Conservation (phyloP, 2,329 filamentous ascomycete genomes). For the Thermomyces lanuginosus region DNA sequence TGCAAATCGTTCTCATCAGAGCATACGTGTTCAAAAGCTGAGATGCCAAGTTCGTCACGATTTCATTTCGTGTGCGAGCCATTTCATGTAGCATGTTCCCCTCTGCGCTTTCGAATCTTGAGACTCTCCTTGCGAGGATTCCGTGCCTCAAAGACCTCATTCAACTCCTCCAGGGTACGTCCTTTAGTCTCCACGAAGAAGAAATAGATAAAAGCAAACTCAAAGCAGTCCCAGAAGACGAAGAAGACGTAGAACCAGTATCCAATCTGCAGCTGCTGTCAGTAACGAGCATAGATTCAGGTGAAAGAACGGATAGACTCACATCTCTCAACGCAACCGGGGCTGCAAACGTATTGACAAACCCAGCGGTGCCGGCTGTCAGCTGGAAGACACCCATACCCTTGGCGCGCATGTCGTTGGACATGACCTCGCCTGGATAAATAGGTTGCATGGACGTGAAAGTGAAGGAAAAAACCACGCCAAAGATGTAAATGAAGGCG, state of each 20-base stretch:
- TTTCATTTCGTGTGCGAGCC: no score
- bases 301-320: conserved; percentile 6
- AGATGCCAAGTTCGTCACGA: no score
- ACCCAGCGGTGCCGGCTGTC: conserved; percentile 11
- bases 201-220: conserved; percentile 16
- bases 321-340: conserved; percentile 15
- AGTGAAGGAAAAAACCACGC: conserved; percentile 28
- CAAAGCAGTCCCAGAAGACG: conserved; percentile 14
- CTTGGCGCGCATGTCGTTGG: conserved; percentile 6
- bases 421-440: conserved; percentile 4
- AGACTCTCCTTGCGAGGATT: conserved; percentile 9
- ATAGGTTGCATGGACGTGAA: conserved; percentile 17
- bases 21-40: no score
- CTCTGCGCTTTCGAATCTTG: no score
- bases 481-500: conserved; percentile 28
- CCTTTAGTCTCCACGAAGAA: conserved; percentile 19
- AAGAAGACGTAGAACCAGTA: conserved; percentile 18
- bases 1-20: no score
- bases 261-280: conserved; percentile 3
- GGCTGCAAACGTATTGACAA: conserved; percentile 10
- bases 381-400: conserved; percentile 4
- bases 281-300: conserved; percentile 2
- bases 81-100: no score
- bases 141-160: conserved; percentile 25
- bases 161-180: conserved; percentile 18